Percentiles rank a stretch among this genome's conserved stretches.
Evolutionary conservation across 805 yeast genomes (phyloP).

Genomic region (Sungouiozyma ichnusensis): DNA sequence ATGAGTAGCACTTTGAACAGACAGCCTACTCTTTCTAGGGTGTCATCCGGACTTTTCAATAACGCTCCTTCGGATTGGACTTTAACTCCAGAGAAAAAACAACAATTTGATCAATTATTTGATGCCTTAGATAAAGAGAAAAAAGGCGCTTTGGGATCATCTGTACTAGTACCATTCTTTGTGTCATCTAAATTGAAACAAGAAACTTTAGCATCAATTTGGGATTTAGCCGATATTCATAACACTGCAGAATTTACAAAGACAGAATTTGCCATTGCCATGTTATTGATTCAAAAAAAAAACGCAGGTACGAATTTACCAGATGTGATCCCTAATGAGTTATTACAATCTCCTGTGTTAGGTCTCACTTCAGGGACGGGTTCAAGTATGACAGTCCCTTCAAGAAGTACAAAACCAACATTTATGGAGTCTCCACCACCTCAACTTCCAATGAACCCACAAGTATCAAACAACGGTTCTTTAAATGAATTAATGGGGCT

Average conservation of each 20-base stretch:
- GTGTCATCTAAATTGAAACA: constrained; percentile 81
- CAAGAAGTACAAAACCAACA: constrained; percentile 31
- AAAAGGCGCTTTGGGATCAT: constrained; percentile 57
- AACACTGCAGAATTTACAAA: constrained; percentile 73
- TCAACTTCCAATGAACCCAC: constrained; percentile 6
- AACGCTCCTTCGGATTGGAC: constrained; percentile 49
- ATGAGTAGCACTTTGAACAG: constrained; percentile 21
- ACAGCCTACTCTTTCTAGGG: constrained; percentile 27
- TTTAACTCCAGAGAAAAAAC: constrained; percentile 55
- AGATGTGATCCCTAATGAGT: constrained; percentile 57
- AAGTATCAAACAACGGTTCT: constrained; percentile 34
- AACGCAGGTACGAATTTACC: constrained; percentile 74
- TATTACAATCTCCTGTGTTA: constrained; percentile 34
- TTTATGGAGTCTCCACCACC: constrained; percentile 13
- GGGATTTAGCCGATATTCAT: constrained; percentile 91
- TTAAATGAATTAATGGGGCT: constrained; percentile 57
- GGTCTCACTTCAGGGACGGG: constrained; percentile 16
- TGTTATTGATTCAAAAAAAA: constrained; percentile 82
- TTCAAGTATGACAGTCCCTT: constrained; percentile 24
- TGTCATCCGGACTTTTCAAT: constrained; percentile 26
- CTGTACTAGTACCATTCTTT: constrained; percentile 78
- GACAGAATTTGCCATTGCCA: constrained; percentile 84
- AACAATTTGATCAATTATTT: constrained; percentile 72
- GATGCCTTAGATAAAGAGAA: constrained; percentile 61
- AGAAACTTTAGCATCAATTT: constrained; percentile 73